Conservation (phyloP, 2,329 filamentous ascomycete genomes). For the Basipetospora chlamydospora region DNA sequence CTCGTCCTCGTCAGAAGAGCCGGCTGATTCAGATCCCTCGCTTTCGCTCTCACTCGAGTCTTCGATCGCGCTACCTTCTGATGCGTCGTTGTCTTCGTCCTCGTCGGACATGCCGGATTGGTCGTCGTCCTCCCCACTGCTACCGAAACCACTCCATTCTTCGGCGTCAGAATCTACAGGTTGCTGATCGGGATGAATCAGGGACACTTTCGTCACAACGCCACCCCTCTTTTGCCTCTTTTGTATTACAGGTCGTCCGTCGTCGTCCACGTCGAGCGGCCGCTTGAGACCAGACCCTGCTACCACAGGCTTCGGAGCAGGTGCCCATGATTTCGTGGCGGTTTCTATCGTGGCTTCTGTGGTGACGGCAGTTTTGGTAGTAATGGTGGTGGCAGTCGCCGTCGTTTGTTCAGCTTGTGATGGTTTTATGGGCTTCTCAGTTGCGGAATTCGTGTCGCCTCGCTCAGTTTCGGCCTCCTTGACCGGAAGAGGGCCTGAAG, state of each 20-base stretch:
- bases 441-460: not conserved
- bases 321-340: too few species aligned
- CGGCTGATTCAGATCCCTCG: constrained; percentile 10
- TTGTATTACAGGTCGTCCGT: constrained; percentile 67
- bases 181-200: constrained; percentile 22
- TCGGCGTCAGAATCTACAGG: constrained; percentile 27
- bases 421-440: too few species aligned
- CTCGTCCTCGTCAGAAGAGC: constrained; percentile 9
- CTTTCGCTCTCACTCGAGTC: constrained; percentile 6
- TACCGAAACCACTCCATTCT: constrained; percentile 49
- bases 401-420: too few species aligned
- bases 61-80: too few species aligned
- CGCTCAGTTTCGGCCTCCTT: constrained; percentile 3
- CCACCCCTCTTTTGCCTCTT: constrained; percentile 63
- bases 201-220: constrained; percentile 38
- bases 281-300: constrained; percentile 75
- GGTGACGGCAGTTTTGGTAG: constrained; percentile 3
- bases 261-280: constrained; percentile 65
- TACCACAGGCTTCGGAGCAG: constrained; percentile 5
- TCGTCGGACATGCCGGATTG: constrained; percentile 12
- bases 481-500: constrained; percentile 7
- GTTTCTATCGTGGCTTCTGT: too few species aligned
- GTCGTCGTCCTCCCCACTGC: constrained; percentile 25
- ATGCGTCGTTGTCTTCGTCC: too few species aligned
- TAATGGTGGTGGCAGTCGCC: not conserved